Evolutionary conservation across 2,329 filamentous ascomycete genomes (phyloP).

Genomic region (Byssothecium circinans): DNA sequence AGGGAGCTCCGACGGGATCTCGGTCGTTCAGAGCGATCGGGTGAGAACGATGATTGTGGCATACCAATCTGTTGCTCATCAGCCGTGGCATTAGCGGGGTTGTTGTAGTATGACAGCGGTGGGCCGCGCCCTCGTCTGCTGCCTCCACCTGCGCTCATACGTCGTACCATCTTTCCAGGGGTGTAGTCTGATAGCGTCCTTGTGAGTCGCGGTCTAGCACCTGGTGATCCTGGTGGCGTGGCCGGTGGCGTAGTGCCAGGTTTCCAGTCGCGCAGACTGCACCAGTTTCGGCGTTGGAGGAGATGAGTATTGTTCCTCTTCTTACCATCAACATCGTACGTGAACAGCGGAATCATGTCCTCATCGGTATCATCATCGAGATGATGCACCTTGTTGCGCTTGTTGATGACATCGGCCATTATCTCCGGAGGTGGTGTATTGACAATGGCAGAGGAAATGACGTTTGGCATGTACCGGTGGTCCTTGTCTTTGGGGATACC

Average conservation of each 20-base stretch:
- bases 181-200: slow-evolving; percentile 40
- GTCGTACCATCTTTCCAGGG: slow-evolving; percentile 47
- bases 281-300: slow-evolving; percentile 92
- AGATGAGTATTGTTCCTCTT: slow-evolving; percentile 87
- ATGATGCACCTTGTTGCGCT: slow-evolving; percentile 76
- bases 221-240: slow-evolving; percentile 52
- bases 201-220: slow-evolving; percentile 23
- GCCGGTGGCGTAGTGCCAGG: slow-evolving; percentile 76
- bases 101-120: slow-evolving; percentile 44
- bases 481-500: slow-evolving; percentile 81
- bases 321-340: slow-evolving; percentile 84
- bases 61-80: slow-evolving; percentile 29
- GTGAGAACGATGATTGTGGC: slow-evolving; percentile 41
- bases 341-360: slow-evolving; percentile 93
- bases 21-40: slow-evolving; percentile 34
- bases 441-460: slow-evolving; percentile 91
- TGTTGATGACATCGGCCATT: slow-evolving; percentile 89
- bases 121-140: slow-evolving; percentile 32
- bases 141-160: slow-evolving; percentile 40
- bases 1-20: slow-evolving; percentile 39
- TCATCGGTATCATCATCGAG: slow-evolving; percentile 78
- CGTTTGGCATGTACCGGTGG: slow-evolving; percentile 94
- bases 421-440: slow-evolving; percentile 87
- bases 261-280: slow-evolving; percentile 81
- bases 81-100: slow-evolving; percentile 36